Evolutionary conservation across 2,329 filamentous ascomycete species (phyloP).

Genomic region (Blumeria graminis): DNA sequence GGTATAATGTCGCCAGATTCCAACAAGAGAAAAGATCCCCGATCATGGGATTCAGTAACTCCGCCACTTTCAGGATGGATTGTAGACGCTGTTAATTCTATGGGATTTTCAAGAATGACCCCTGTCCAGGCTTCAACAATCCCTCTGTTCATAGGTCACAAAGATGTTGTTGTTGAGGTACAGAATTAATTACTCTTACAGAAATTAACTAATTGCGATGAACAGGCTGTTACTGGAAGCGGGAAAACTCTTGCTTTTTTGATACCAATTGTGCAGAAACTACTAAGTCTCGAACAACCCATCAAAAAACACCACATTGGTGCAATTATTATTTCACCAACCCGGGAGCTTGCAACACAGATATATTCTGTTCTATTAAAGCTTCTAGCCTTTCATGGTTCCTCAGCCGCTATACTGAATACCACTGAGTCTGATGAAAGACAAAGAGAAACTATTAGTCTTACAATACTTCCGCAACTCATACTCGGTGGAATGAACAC

Average conservation of each 20-base stretch:
- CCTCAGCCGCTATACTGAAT: constrained; percentile 43
- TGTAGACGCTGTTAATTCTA: constrained; percentile 55
- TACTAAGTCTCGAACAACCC: constrained; percentile 57
- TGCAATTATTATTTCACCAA: constrained; percentile 80
- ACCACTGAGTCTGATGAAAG: constrained; percentile 30
- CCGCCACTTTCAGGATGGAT: constrained; percentile 62
- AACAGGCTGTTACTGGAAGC: constrained; percentile 61
- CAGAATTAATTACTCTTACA: background rate
- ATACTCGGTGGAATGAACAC: constrained; percentile 65
- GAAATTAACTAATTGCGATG: too few relatives aligned
- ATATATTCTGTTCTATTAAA: constrained; percentile 62
- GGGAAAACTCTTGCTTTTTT: constrained; percentile 77
- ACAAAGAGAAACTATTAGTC: constrained; percentile 19
- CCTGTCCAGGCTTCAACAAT: constrained; percentile 88
- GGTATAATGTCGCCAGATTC: background rate
- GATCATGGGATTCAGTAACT: constrained; percentile 43
- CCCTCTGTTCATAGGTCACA: constrained; percentile 69
- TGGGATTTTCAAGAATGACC: constrained; percentile 74
- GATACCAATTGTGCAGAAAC: constrained; percentile 59
- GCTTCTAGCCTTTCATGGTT: constrained; percentile 58
- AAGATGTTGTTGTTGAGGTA: constrained; percentile 76
- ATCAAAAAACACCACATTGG: constrained; percentile 77
- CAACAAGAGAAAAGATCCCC: constrained; percentile 21
- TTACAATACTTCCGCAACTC: constrained; percentile 58
- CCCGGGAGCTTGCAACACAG: constrained; percentile 73